These are phyloP conservation scores for Malbranchea cinnamomea DNA, from an alignment of 2,329 filamentous ascomycete species.

Conservation along the genomic window DNA sequence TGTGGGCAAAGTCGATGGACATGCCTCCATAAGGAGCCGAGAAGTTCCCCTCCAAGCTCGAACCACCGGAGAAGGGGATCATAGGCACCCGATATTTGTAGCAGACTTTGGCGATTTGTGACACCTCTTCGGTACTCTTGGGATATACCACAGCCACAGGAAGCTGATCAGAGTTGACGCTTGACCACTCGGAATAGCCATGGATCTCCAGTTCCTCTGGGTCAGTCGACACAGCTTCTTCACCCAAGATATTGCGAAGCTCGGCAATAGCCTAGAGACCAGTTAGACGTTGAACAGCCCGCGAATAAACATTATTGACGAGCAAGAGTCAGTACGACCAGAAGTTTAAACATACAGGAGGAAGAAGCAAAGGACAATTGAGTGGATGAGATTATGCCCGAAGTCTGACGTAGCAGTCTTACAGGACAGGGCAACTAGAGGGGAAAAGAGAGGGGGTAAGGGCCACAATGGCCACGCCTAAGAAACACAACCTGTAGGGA, in stretches of 20 bases:
- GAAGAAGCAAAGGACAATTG: too few species aligned
- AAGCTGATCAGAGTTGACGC: conserved; percentile 47
- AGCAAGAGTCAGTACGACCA: too few species aligned
- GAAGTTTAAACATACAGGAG: too few species aligned
- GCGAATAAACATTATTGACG: not conserved
- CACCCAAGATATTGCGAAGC: conserved; percentile 37
- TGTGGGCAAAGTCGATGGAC: conserved; percentile 75
- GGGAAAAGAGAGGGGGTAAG: too few species aligned
- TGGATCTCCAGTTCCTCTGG: conserved; percentile 48
- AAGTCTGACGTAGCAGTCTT: too few species aligned
- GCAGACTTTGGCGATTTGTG: conserved; percentile 53
- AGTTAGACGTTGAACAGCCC: not conserved
- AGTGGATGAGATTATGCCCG: not conserved
- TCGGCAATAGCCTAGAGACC: conserved; percentile 39
- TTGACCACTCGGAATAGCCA: conserved; percentile 57
- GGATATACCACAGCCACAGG: conserved; percentile 54
- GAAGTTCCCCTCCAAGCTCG: conserved; percentile 80
- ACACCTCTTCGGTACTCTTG: conserved; percentile 48
- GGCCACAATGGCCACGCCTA: not conserved
- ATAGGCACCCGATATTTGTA: conserved; percentile 68
- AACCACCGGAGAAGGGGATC: conserved; percentile 74
- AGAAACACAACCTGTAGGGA: conserved; percentile 2
- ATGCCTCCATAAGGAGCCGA: conserved; percentile 74
- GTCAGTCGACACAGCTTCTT: conserved; percentile 48
- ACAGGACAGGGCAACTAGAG: too few species aligned